A percentile compares a stretch with the other conserved stretches of the same genome.
Conservation (phyloP, 2,329 filamentous ascomycete species). For the Pseudocercospora vitis region DNA sequence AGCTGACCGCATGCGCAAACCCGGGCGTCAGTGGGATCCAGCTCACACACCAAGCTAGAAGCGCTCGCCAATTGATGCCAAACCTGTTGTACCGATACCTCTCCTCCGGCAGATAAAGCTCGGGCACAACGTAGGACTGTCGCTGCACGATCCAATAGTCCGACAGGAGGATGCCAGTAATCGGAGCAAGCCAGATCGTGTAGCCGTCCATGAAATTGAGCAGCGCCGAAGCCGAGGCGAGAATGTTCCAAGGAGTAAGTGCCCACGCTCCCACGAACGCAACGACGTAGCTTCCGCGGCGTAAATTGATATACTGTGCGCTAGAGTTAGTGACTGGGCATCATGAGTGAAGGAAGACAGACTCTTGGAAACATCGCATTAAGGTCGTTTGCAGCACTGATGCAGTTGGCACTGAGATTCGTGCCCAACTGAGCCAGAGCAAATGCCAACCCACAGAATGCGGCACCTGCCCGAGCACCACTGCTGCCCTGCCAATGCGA, state of each 20-base stretch:
- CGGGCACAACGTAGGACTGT: slow-evolving; percentile 25
- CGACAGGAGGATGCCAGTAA: slow-evolving; percentile 42
- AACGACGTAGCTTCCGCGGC: slow-evolving; percentile 45
- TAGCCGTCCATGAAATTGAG: slow-evolving; percentile 47
- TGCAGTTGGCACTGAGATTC: slow-evolving; percentile 30
- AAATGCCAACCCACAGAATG: slow-evolving; percentile 27
- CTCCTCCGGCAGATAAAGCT: slow-evolving; percentile 30
- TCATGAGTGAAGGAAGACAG: not conserved
- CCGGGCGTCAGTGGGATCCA: slow-evolving; percentile 28
- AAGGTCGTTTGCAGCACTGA: slow-evolving; percentile 27
- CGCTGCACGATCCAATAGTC: slow-evolving; percentile 38
- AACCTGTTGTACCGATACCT: slow-evolving; percentile 30
- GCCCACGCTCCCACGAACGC: slow-evolving; percentile 39
- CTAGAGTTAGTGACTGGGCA: not conserved
- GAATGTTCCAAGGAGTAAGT: slow-evolving; percentile 48
- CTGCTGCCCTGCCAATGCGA: slow-evolving; percentile 26
- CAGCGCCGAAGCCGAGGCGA: slow-evolving; percentile 43
- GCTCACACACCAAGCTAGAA: slow-evolving; percentile 26
- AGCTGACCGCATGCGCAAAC: slow-evolving; percentile 25
- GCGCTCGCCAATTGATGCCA: slow-evolving; percentile 30
- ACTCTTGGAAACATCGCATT: slow-evolving; percentile 25
- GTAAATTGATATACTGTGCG: slow-evolving; percentile 41
- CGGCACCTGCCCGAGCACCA: slow-evolving; percentile 26
- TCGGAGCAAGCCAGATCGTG: slow-evolving; percentile 46
- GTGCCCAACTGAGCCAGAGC: slow-evolving; percentile 17